Evolutionary conservation across 805 yeast species (phyloP).

Genomic region (Saccharomycopsis vini): DNA sequence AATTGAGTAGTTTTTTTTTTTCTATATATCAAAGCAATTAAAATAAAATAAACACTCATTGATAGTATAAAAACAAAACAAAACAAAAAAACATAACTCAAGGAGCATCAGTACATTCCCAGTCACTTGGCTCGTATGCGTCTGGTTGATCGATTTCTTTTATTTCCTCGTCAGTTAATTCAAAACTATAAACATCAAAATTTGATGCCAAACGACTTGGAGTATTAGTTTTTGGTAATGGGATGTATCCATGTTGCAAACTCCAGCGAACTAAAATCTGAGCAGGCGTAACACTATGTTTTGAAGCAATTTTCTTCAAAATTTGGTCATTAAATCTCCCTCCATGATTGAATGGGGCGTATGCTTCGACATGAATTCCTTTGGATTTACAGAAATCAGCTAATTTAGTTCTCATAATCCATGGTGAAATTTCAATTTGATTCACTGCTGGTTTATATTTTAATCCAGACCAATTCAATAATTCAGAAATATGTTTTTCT

Average conservation of each 20-base stretch:
- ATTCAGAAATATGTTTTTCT: slow-evolving; percentile 46
- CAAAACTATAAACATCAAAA: slow-evolving; percentile 45
- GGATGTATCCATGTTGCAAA: slow-evolving; percentile 59
- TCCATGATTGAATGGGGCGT: slow-evolving; percentile 70
- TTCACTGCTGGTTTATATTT: slow-evolving; percentile 60
- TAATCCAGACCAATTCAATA: slow-evolving; percentile 47
- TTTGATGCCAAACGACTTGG: slow-evolving; percentile 44
- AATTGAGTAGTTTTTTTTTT: too few species aligned
- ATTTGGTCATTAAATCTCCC: slow-evolving; percentile 45
- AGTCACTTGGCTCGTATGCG: slow-evolving; percentile 64
- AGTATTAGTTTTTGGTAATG: slow-evolving; percentile 58
- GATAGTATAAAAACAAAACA: too few species aligned
- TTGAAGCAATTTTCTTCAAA: slow-evolving; percentile 40
- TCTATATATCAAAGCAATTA: too few species aligned
- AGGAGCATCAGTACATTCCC: slow-evolving; percentile 64
- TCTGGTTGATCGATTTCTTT: slow-evolving; percentile 37
- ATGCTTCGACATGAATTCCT: slow-evolving; percentile 61
- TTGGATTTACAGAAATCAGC: slow-evolving; percentile 49
- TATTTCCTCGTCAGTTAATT: slow-evolving; percentile 34
- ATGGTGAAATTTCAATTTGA: slow-evolving; percentile 79
- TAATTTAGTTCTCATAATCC: slow-evolving; percentile 62
- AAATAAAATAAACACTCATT: too few species aligned
- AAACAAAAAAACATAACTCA: slow-evolving; percentile 19
- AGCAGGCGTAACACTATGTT: slow-evolving; percentile 42
- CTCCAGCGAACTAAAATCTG: slow-evolving; percentile 71